phyloP scores from a whole-genome alignment of 805 yeast genomes.

The Teunomyces lycoperdinae region DNA sequence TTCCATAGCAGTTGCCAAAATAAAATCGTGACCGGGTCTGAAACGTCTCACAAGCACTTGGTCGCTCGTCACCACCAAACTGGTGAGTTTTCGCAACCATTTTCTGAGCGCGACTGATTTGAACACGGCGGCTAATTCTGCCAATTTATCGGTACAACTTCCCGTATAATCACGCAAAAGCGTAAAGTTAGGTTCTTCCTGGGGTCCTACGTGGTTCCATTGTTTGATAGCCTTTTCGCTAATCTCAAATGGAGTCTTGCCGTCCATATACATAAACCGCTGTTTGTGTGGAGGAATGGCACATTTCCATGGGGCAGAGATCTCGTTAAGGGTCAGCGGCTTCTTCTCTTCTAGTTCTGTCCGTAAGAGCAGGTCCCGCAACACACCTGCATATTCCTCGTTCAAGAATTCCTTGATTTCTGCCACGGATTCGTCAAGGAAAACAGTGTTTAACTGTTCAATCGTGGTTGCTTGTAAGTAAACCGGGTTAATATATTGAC shows the following conservation, averaged over 20 bases:
- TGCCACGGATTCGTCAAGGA: slow-evolving; percentile 66
- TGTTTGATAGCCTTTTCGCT: slow-evolving; percentile 30
- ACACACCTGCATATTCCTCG: slow-evolving; percentile 44
- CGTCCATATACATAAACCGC: slow-evolving; percentile 80
- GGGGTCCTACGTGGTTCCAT: slow-evolving; percentile 38
- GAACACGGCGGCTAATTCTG: slow-evolving; percentile 56
- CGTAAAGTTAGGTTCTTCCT: slow-evolving; percentile 56
- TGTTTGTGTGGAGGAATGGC: slow-evolving; percentile 95
- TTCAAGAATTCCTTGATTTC: slow-evolving; percentile 65
- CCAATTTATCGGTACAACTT: slow-evolving; percentile 22
- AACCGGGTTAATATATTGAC: slow-evolving; percentile 53
- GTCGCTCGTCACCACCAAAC: slow-evolving; percentile 58
- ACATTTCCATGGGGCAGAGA: slow-evolving; percentile 76
- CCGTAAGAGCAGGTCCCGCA: slow-evolving; percentile 49
- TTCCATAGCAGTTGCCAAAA: slow-evolving; percentile 64
- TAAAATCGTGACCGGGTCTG: slow-evolving; percentile 93
- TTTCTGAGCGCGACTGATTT: slow-evolving; percentile 61
- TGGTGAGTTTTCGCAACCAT: slow-evolving; percentile 66
- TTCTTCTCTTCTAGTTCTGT: slow-evolving; percentile 60
- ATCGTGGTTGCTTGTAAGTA: slow-evolving; percentile 36
- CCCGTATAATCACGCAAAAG: neutral
- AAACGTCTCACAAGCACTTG: slow-evolving; percentile 78
- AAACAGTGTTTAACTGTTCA: slow-evolving; percentile 44
- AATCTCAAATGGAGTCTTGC: slow-evolving; percentile 40
- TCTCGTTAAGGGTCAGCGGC: slow-evolving; percentile 56